Evolutionary conservation across 345 rosid genomes (phyloP), one percentile per base, ranked within the genome.

Genomic region (Heritiera fomes): DNA sequence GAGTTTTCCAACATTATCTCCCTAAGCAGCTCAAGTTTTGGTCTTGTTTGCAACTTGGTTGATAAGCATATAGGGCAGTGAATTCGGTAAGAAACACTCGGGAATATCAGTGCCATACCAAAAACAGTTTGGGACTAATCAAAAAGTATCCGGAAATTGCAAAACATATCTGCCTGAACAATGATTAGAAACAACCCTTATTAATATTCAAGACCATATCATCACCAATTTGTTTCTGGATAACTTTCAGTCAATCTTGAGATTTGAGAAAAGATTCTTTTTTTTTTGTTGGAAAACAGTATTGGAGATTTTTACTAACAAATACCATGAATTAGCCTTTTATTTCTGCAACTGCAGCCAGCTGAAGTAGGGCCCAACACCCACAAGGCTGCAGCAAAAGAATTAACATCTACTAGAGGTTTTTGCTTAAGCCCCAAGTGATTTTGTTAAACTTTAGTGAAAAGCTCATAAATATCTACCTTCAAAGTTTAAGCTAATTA

Each of bases 361-460:
- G 75, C 80, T 84, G 64, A 18, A 3, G 59, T n/a, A 18, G 50
- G 83, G 50, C 47, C 78, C 76, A 69, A 41, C 23, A 67, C 67
- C 43, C 28, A 47, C 23, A 30, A 65, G 28, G 32, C 52, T 74
- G 75, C 38, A 55, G 70, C 40, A 41, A 65, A 32, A 41, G 1
- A 55, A 17, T 61, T 70, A 49, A 58, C 78, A 15, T 52, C 46
- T 17, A 11, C 8, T 23, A 7, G 41, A 30, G 59, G 8, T 71
- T 69, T 70, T n/a, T 71, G 58, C 11, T 49, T 71, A 12, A 30
- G 41, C 61, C 60, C 61, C 61, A 30, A 15, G 13, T 50, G 60
- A 7, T 47, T 50, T 47, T 71, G 28, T 49, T 11, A 70, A 71
- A 7, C 7, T 49, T 5, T 28, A 47, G 14, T 71, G 1, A 23